phyloP scores from a whole-genome alignment of 2,329 filamentous ascomycete species.

The Talaromyces piceae region DNA sequence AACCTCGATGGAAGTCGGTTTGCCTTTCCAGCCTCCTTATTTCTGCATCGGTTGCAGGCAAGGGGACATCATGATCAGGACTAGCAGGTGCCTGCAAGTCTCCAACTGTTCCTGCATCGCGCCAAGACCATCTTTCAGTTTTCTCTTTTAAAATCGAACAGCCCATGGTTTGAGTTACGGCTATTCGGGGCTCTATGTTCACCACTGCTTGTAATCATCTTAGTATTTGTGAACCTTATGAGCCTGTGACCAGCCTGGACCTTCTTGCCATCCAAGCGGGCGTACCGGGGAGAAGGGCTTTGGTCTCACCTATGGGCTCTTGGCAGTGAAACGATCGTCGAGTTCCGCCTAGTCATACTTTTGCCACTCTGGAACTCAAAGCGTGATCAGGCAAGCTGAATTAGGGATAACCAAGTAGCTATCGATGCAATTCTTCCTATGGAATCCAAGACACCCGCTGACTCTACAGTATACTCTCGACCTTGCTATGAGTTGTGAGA shows the following conservation, averaged over 20 bases:
- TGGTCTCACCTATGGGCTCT: slow-evolving; percentile 2
- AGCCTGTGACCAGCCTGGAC: background rate
- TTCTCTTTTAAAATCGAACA: background rate
- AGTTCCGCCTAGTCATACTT: background rate
- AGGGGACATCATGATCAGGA: slow-evolving; percentile 4
- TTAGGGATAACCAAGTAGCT: too few relatives aligned
- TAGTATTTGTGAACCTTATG: too few relatives aligned
- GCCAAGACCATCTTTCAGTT: slow-evolving; percentile 6
- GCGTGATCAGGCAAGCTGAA: background rate
- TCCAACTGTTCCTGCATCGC: slow-evolving; percentile 9
- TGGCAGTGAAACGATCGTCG: slow-evolving; percentile 7
- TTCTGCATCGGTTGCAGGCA: slow-evolving; percentile 5
- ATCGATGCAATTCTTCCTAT: too few relatives aligned
- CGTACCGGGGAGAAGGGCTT: slow-evolving; percentile 1
- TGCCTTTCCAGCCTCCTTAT: background rate
- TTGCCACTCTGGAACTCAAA: background rate
- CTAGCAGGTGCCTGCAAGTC: slow-evolving; percentile 1
- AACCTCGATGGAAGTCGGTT: background rate
- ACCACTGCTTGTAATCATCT: background rate
- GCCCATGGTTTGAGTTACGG: background rate
- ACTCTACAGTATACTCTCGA: background rate
- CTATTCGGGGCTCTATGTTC: slow-evolving; percentile 7
- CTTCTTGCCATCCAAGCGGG: background rate
- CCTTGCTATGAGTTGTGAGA: background rate
- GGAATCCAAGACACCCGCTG: too few relatives aligned